Evolutionary conservation across 1,284 basidiomycete species (phyloP).

Genomic region (Fomes fomentarius): DNA sequence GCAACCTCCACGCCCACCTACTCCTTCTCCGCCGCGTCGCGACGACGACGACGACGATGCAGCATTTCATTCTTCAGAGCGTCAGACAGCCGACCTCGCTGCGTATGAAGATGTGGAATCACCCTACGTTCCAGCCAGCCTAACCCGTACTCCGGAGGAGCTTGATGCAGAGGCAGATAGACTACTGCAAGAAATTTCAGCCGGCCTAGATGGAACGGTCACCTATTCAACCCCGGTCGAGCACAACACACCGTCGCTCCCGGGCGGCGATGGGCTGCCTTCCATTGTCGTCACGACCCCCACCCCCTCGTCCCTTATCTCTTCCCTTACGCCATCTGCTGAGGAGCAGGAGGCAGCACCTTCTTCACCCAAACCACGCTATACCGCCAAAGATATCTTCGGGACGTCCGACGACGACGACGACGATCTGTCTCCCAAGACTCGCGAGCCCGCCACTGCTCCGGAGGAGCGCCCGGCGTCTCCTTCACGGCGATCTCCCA

Average conservation of each 20-base stretch:
- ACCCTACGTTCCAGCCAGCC: background rate
- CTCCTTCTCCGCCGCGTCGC: background rate
- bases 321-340: background rate
- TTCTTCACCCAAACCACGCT: background rate
- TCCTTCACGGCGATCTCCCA: background rate
- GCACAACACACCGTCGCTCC: background rate
- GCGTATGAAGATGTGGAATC: background rate
- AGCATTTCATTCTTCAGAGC: no score
- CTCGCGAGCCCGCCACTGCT: background rate
- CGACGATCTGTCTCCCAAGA: background rate
- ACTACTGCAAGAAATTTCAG: background rate
- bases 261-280: background rate
- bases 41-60: no score
- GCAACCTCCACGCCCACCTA: background rate
- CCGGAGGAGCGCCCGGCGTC: background rate
- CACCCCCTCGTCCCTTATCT: background rate
- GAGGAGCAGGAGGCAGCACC: background rate
- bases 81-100: background rate
- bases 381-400: background rate
- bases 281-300: background rate
- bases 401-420: background rate
- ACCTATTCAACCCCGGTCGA: background rate
- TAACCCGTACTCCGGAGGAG: background rate
- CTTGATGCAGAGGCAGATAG: background rate
- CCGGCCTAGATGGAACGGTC: background rate